phyloP scores from a whole-genome alignment of 371 early-diverging fungal genomes.

The Rhizopus delemar region DNA sequence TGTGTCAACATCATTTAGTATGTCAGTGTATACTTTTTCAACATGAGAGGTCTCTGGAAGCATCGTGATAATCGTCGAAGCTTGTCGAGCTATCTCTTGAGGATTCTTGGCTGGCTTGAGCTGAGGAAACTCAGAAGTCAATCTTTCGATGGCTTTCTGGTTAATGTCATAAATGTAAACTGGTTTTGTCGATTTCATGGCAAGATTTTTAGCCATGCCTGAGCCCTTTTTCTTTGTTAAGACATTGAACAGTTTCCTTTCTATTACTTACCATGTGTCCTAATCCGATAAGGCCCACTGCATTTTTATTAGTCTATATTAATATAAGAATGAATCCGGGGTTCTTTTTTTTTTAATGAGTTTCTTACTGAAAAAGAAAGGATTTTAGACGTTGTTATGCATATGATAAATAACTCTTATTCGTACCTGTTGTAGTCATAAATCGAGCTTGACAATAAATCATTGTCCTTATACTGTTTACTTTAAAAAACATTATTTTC shows the following conservation, averaged over 20 bases:
- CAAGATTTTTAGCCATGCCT: slow-evolving; percentile 91
- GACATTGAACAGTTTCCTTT: not conserved
- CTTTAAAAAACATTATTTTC: not conserved
- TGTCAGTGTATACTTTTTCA: slow-evolving; percentile 72
- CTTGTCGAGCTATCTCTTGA: slow-evolving; percentile 69
- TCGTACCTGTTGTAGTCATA: slow-evolving; percentile 19
- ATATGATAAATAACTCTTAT: not conserved
- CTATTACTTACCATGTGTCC: slow-evolving; percentile 85
- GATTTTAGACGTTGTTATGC: not conserved
- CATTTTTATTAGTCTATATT: slow-evolving; percentile 34
- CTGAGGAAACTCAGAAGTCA: slow-evolving; percentile 47
- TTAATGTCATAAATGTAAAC: slow-evolving; percentile 78
- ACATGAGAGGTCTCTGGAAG: slow-evolving; percentile 87
- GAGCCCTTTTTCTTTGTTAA: slow-evolving; percentile 51
- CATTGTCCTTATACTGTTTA: not conserved
- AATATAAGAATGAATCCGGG: not conserved
- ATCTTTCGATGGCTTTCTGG: slow-evolving; percentile 52
- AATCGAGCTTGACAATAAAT: slow-evolving; percentile 10
- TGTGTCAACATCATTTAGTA: slow-evolving; percentile 54
- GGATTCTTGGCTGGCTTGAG: slow-evolving; percentile 62
- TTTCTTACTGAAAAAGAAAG: not conserved
- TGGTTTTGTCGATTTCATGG: slow-evolving; percentile 53
- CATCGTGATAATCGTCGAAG: slow-evolving; percentile 89
- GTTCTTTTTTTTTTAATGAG: not conserved
- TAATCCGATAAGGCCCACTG: slow-evolving; percentile 91